These are phyloP conservation scores for Rhamnella rubrinervis DNA, from an alignment of 331 rosid species.

Conservation along the genomic window DNA sequence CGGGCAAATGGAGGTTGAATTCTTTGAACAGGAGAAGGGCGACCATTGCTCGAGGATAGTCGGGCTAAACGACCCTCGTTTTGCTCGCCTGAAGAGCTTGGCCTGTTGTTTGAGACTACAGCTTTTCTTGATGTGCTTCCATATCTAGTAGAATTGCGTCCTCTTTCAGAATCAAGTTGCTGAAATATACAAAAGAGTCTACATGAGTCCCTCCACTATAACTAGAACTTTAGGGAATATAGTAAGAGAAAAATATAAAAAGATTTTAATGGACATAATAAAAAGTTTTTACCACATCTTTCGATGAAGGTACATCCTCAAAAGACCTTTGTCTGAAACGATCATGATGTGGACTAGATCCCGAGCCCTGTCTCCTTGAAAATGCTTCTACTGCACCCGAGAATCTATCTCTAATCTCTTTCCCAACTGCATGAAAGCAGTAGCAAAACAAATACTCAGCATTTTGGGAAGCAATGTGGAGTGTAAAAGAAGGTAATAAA, in stretches of 20 bases:
- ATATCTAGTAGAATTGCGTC: slow-evolving; percentile 62
- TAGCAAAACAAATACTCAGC: slow-evolving; percentile 30
- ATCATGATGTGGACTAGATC: slow-evolving; percentile 67
- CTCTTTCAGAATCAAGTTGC: slow-evolving; percentile 68
- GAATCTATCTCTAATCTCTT: slow-evolving; percentile 80
- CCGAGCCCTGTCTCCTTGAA: slow-evolving; percentile 60
- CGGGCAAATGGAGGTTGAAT: slow-evolving; percentile 43
- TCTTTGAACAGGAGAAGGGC: slow-evolving; percentile 66
- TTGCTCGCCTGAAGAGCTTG: slow-evolving; percentile 64
- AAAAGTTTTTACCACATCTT: slow-evolving; percentile 62
- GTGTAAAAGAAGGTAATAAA: background rate
- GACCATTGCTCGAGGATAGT: slow-evolving; percentile 44
- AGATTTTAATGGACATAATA: background rate
- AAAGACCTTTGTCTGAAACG: slow-evolving; percentile 51
- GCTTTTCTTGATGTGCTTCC: slow-evolving; percentile 89
- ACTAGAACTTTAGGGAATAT: background rate
- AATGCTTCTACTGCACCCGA: slow-evolving; percentile 84
- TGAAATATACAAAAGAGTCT: slow-evolving; percentile 28
- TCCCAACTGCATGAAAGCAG: slow-evolving; percentile 64
- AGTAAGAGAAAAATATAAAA: background rate
- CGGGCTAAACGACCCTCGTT: slow-evolving; percentile 60
- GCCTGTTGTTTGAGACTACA: slow-evolving; percentile 51
- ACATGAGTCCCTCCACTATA: no score
- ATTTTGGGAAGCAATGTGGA: slow-evolving; percentile 18
- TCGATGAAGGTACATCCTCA: slow-evolving; percentile 56